Percentiles rank a stretch among this genome's conserved stretches.
These are phyloP conservation scores for Barnettozyma sp. DNA, from an alignment of 805 yeast genomes.

Conservation along the genomic window DNA sequence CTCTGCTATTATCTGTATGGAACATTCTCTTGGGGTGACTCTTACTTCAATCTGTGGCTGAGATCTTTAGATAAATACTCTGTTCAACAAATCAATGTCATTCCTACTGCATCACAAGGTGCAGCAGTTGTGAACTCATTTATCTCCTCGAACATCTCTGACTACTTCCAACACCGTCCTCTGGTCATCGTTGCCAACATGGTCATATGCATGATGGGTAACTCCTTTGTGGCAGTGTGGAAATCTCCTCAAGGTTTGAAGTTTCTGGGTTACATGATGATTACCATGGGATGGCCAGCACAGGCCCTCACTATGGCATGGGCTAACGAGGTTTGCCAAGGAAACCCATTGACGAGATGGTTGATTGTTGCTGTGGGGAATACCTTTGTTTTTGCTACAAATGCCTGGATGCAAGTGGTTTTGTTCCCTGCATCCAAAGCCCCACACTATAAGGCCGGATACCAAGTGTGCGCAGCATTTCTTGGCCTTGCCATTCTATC, in stretches of 20 bases:
- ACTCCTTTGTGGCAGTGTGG: slow-evolving; percentile 24
- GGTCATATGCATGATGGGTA: slow-evolving; percentile 18
- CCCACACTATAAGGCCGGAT: slow-evolving; percentile 29
- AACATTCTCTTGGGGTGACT: slow-evolving; percentile 14
- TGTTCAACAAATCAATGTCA: slow-evolving; percentile 24
- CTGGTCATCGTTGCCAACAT: slow-evolving; percentile 22
- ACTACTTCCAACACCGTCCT: slow-evolving; percentile 25
- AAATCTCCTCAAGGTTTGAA: slow-evolving; percentile 15
- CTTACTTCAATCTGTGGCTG: slow-evolving; percentile 28
- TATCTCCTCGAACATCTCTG: slow-evolving; percentile 25
- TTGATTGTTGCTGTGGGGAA: slow-evolving; percentile 28
- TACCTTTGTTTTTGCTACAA: slow-evolving; percentile 27
- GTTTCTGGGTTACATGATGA: slow-evolving; percentile 15
- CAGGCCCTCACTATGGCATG: slow-evolving; percentile 24
- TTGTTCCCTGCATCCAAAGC: slow-evolving; percentile 31
- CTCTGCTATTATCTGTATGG: slow-evolving; percentile 13
- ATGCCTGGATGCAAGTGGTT: slow-evolving; percentile 30
- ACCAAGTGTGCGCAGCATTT: slow-evolving; percentile 24
- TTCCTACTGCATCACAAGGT: slow-evolving; percentile 31
- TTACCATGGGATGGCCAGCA: slow-evolving; percentile 23
- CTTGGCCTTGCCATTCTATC: slow-evolving; percentile 10
- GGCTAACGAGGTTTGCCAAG: slow-evolving; percentile 26
- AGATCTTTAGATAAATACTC: slow-evolving; percentile 22
- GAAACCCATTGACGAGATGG: slow-evolving; percentile 23
- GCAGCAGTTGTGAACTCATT: slow-evolving; percentile 25